phyloP scores from a whole-genome alignment of 176 grass and related monocot genomes.

The Leersia perrieri region DNA sequence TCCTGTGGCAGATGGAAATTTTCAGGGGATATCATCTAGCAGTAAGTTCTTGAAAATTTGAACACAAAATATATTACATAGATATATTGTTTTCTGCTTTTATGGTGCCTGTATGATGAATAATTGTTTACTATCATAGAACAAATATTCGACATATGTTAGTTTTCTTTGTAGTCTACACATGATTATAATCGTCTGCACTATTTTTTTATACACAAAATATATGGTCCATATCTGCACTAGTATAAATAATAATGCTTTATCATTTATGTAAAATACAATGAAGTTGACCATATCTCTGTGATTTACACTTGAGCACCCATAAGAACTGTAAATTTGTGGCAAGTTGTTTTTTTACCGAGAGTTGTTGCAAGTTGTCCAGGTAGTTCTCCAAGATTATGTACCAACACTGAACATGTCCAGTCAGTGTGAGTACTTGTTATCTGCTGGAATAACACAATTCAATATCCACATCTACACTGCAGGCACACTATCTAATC shows the following conservation, averaged over 20 bases:
- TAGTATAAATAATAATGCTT: too few species aligned
- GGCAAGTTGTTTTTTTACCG: too few species aligned
- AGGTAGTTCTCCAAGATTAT: background rate
- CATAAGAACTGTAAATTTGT: background rate
- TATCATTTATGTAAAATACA: background rate
- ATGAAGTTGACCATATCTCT: background rate
- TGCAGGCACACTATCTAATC: background rate
- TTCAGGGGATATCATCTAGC: background rate
- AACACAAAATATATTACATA: background rate
- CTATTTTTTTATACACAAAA: background rate
- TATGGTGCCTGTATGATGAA: background rate
- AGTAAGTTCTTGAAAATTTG: background rate
- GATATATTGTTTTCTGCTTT: background rate
- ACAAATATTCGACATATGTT: background rate
- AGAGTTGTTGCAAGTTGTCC: background rate
- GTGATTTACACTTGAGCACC: background rate
- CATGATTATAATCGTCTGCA: background rate
- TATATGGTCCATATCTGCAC: too few species aligned
- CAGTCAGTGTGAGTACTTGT: background rate
- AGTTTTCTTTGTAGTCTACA: background rate
- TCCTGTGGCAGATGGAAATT: background rate
- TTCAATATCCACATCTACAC: background rate
- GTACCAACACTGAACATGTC: background rate
- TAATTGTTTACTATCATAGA: background rate
- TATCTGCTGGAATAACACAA: background rate